Percentiles rank a stretch among this genome's conserved stretches.
phyloP scores from a whole-genome alignment of 768 basidiomycete genomes.

The Amanita polypyramis region DNA sequence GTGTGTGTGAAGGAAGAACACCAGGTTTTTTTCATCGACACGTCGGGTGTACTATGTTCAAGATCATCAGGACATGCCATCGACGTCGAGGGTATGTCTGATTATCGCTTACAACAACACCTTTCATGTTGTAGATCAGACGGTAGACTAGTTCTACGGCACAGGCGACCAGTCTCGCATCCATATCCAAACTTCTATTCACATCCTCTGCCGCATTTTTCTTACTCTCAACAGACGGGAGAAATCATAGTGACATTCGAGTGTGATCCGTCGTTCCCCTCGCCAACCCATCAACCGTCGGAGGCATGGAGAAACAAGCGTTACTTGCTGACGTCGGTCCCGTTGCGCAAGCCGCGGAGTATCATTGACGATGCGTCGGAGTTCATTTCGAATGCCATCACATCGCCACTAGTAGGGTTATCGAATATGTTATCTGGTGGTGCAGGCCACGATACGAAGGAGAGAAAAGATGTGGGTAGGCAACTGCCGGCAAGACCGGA shows the following conservation, averaged over 20 bases:
- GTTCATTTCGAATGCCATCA: slow-evolving; percentile 34
- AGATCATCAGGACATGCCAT: slow-evolving; percentile 73
- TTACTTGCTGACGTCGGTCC: slow-evolving; percentile 58
- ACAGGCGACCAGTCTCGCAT: slow-evolving; percentile 62
- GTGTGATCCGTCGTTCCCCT: slow-evolving; percentile 55
- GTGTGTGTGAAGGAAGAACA: neutral
- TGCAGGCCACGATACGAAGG: slow-evolving; percentile 13
- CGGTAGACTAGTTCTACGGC: slow-evolving; percentile 60
- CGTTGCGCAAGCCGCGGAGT: slow-evolving; percentile 55
- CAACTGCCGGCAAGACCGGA: slow-evolving; percentile 40
- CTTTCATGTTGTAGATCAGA: slow-evolving; percentile 25
- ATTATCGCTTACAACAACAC: neutral
- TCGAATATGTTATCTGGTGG: slow-evolving; percentile 29
- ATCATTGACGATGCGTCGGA: slow-evolving; percentile 64
- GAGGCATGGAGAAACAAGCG: slow-evolving; percentile 46
- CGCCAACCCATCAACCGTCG: slow-evolving; percentile 21
- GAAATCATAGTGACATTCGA: slow-evolving; percentile 53
- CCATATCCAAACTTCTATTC: slow-evolving; percentile 75
- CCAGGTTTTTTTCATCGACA: slow-evolving; percentile 80
- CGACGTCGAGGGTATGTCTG: slow-evolving; percentile 52
- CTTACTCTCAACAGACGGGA: slow-evolving; percentile 39
- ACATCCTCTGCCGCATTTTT: slow-evolving; percentile 67
- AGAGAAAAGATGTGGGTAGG: neutral
- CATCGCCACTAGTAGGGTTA: slow-evolving; percentile 48
- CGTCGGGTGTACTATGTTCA: slow-evolving; percentile 66